phyloP scores from a whole-genome alignment of 352 stramenopile species.

The Ophiocytium majus region DNA sequence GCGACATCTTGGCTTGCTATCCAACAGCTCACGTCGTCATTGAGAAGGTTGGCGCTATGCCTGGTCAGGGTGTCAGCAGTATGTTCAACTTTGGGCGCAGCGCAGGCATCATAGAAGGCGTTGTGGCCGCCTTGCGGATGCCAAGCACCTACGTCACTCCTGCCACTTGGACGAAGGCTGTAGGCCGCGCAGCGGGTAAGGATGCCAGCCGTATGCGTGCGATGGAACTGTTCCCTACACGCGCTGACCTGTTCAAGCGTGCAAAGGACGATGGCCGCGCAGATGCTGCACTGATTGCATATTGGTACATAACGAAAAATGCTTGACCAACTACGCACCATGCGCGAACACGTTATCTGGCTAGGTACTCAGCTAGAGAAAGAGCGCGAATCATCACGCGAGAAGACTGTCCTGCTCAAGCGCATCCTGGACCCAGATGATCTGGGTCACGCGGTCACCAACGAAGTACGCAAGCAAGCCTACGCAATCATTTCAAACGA shows the following conservation, averaged over 20 bases:
- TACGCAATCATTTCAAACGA: too few species aligned
- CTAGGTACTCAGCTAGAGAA: too few species aligned
- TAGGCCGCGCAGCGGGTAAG: background rate
- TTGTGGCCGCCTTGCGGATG: background rate
- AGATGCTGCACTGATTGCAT: constrained; percentile 5
- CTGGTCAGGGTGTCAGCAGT: background rate
- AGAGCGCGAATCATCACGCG: too few species aligned
- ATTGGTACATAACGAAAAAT: too few species aligned
- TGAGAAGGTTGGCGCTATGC: background rate
- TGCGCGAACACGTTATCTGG: too few species aligned
- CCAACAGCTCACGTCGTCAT: background rate
- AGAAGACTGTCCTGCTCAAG: too few species aligned
- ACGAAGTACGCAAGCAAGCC: too few species aligned
- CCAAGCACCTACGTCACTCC: constrained; percentile 1
- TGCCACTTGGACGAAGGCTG: background rate
- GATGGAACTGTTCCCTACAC: background rate
- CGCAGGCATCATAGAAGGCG: background rate
- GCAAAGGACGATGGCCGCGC: constrained; percentile 9
- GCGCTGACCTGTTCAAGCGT: background rate
- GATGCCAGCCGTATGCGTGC: background rate
- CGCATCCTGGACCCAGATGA: too few species aligned
- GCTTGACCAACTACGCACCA: too few species aligned
- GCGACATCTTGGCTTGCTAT: background rate
- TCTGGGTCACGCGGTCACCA: too few species aligned
- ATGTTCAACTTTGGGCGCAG: background rate